These are phyloP conservation scores for Lactifluus subvellereus DNA, from an alignment of 768 basidiomycete species.

Conservation along the genomic window DNA sequence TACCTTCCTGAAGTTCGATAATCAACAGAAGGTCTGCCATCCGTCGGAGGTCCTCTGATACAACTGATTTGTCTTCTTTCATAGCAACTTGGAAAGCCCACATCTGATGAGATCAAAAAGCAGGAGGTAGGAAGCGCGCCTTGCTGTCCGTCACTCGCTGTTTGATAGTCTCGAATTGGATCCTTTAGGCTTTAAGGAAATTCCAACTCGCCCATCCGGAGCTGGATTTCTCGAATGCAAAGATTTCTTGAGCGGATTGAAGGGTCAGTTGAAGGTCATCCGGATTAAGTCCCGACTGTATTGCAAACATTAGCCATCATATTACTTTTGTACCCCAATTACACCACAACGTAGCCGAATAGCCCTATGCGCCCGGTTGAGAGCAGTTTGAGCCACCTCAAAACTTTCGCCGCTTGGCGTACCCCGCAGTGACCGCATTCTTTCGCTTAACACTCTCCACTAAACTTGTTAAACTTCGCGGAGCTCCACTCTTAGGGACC, in stretches of 20 bases:
- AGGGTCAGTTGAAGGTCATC: background rate
- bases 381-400: background rate
- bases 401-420: conserved; percentile 34
- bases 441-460: conserved; percentile 89
- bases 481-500: background rate
- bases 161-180: conserved; percentile 7
- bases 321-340: conserved; percentile 3
- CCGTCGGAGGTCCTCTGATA: background rate
- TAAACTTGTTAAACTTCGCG: conserved; percentile 49
- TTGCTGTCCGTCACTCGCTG: background rate
- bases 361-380: background rate
- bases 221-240: conserved; percentile 89
- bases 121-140: conserved; percentile 52
- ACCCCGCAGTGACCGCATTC: conserved; percentile 33
- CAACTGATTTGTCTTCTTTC: conserved; percentile 18
- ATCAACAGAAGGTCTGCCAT: conserved; percentile 58
- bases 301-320: background rate
- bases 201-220: conserved; percentile 91
- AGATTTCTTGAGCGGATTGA: conserved; percentile 53
- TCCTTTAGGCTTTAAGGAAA: conserved; percentile 66
- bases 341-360: background rate
- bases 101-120: conserved; percentile 91
- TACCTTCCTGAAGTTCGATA: conserved; percentile 52
- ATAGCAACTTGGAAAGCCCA: conserved; percentile 93
- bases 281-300: background rate